These are phyloP conservation scores for Sphaerobolus stellatus DNA, from an alignment of 1,284 basidiomycete genomes.

Conservation along the genomic window DNA sequence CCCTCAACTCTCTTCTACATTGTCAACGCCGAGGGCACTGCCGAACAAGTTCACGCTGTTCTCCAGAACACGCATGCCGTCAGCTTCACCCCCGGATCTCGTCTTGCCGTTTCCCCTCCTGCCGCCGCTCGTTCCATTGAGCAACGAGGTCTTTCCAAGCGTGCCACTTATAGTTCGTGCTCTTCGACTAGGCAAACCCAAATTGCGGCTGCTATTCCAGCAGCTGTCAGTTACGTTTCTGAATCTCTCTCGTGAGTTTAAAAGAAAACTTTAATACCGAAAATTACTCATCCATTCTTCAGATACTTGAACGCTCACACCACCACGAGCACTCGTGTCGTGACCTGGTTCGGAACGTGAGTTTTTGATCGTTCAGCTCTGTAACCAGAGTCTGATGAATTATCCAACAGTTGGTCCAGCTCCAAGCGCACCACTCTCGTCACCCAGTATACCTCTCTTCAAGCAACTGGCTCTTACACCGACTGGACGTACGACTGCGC, in stretches of 20 bases:
- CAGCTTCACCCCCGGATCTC: slow-evolving; percentile 36
- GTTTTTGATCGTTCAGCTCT: no score
- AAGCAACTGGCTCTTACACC: slow-evolving; percentile 22
- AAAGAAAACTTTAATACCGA: no score
- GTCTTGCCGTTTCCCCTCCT: slow-evolving; percentile 34
- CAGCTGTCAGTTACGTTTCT: slow-evolving; percentile 41
- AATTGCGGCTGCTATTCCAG: slow-evolving; percentile 37
- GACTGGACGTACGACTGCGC: slow-evolving; percentile 44
- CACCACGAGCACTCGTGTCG: slow-evolving; percentile 37
- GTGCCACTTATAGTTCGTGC: slow-evolving; percentile 42
- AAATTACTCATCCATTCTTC: not conserved
- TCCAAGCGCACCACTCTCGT: slow-evolving; percentile 39
- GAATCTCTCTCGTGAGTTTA: slow-evolving; percentile 31
- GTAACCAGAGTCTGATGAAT: no score
- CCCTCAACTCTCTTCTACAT: slow-evolving; percentile 44
- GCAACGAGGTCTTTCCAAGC: no score
- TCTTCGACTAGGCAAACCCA: slow-evolving; percentile 34
- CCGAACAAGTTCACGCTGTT: slow-evolving; percentile 29
- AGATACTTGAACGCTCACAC: slow-evolving; percentile 24
- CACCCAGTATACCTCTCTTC: slow-evolving; percentile 35
- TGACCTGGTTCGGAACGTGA: slow-evolving; percentile 43
- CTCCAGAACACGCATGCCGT: slow-evolving; percentile 35
- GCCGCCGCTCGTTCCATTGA: slow-evolving; percentile 7
- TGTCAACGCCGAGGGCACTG: slow-evolving; percentile 34
- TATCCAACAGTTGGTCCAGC: slow-evolving; percentile 26